Conservation (phyloP, 192 early-diverging fungal species). For the Dissophora globulifera region DNA sequence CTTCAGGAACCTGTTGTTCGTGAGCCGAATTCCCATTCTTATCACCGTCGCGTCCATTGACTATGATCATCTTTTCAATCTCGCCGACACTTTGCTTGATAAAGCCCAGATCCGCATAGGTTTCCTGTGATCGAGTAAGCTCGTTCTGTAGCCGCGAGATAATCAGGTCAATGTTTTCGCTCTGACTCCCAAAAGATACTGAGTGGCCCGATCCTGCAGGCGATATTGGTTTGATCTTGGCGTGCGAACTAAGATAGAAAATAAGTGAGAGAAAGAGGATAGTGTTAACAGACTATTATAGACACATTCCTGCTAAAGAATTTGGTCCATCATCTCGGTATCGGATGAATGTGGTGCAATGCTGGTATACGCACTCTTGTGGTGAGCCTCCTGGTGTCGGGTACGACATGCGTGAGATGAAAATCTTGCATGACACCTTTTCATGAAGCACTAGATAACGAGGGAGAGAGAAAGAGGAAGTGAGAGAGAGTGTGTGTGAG, state of each 20-base stretch:
- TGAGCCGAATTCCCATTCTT: too few relatives aligned
- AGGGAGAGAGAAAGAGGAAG: not conserved
- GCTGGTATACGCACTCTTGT: constrained; percentile 24
- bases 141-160: constrained; percentile 45
- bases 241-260: constrained; percentile 35
- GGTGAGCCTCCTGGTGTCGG: constrained; percentile 38
- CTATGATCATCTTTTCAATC: constrained; percentile 28
- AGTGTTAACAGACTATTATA: too few relatives aligned
- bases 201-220: constrained; percentile 14
- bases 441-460: constrained; percentile 35
- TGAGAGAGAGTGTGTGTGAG: not conserved
- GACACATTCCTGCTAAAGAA: too few relatives aligned
- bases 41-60: constrained; percentile 2
- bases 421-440: constrained; percentile 51
- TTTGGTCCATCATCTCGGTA: too few relatives aligned
- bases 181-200: constrained; percentile 16
- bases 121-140: constrained; percentile 47
- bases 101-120: constrained; percentile 37
- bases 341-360: too few relatives aligned
- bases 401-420: constrained; percentile 37
- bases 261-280: not conserved
- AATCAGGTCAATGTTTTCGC: constrained; percentile 48
- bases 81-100: constrained; percentile 41
- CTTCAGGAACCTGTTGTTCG: too few relatives aligned
- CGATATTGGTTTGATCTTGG: constrained; percentile 26